Evolutionary conservation across 495 filamentous ascomycete genomes (phyloP), one percentile per base, ranked within the genome.

Genomic region (Penicillium tannophilum): DNA sequence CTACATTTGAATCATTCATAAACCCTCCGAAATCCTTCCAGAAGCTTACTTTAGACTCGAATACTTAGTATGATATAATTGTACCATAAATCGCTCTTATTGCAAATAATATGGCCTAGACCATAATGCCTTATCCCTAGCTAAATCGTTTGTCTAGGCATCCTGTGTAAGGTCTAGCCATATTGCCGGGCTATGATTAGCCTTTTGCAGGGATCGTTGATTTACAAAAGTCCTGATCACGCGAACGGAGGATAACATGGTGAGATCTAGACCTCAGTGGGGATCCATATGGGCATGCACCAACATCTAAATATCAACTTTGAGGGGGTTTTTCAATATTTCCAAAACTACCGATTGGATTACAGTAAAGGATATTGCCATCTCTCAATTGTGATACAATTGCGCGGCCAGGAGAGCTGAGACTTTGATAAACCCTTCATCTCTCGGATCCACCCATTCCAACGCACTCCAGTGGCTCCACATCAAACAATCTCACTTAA

Each of bases 171-270:
- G 36, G 0, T 12, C 10, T 5, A 41, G 36, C 36, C 4, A 42
- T 42, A 0, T 6, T 17, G 39, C 14, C 14, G 14, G 12, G 5
- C 14, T 46, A 8, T 20, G 20, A 28, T 28, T 28, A 28, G 6
- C 4, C 6, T 28, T 28, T 4, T 7, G 28, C 28, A 28, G 12
- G 33, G 33, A 3, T 36, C 10, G 1, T 12, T 23, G 20, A 23
- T 23, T 10, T 36, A 36, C 42, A 20, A 44, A 20, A 44, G 42
- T 28, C 19, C 23, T 41, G 48, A 66, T 66, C 63, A 66, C 63
- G 63, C 63, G 7, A 66, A 54, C 63, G 63, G 39, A 63, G 41
- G 63, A 57, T 53, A 68, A 62, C 50, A 66, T 69, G 46, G 48
- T 57, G 52, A 60, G 46, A 48, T 68, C 19, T 61, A 61, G 63